phyloP scores from a whole-genome alignment of 371 early-diverging fungal genomes.

The Enterocytospora artemiae region DNA sequence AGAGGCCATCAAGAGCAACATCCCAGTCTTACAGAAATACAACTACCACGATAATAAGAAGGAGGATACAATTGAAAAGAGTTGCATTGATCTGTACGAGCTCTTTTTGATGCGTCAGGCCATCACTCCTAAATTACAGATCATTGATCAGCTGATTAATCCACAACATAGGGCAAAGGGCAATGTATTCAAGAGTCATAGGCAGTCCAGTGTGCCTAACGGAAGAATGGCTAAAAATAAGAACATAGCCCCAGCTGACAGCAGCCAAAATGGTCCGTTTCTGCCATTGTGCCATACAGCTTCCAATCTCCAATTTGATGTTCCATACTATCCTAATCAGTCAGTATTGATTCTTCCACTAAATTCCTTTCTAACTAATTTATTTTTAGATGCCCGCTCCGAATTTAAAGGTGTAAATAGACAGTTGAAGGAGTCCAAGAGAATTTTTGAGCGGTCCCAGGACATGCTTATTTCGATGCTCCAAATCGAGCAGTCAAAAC shows the following conservation, averaged over 20 bases:
- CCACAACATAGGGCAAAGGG: too few species aligned
- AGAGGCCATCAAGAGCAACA: conserved; percentile 28
- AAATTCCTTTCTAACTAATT: conserved; percentile 21
- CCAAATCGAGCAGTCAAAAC: conserved; percentile 49
- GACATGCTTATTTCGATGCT: conserved; percentile 53
- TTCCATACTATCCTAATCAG: conserved; percentile 22
- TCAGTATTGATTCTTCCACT: conserved; percentile 23
- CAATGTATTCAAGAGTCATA: too few species aligned
- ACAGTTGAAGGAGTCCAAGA: conserved; percentile 38
- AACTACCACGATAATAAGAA: too few species aligned
- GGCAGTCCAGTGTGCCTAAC: too few species aligned
- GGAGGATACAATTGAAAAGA: too few species aligned
- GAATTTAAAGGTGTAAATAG: conserved; percentile 45
- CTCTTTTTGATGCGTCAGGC: conserved; percentile 29
- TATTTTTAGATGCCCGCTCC: too few species aligned
- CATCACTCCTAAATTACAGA: conserved; percentile 46
- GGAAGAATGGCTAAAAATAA: too few species aligned
- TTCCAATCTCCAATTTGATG: conserved; percentile 35
- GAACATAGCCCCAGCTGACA: too few species aligned
- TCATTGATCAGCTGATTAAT: conserved; percentile 28
- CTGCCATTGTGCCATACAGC: too few species aligned
- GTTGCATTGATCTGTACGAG: too few species aligned
- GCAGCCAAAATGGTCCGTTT: too few species aligned
- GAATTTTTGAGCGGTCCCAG: conserved; percentile 48
- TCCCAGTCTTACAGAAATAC: conserved; percentile 36